Percentiles rank a stretch among this genome's conserved stretches.
These are phyloP conservation scores for Cryptosporidium baileyi DNA, from an alignment of 169 alveolate genomes.

Conservation along the genomic window DNA sequence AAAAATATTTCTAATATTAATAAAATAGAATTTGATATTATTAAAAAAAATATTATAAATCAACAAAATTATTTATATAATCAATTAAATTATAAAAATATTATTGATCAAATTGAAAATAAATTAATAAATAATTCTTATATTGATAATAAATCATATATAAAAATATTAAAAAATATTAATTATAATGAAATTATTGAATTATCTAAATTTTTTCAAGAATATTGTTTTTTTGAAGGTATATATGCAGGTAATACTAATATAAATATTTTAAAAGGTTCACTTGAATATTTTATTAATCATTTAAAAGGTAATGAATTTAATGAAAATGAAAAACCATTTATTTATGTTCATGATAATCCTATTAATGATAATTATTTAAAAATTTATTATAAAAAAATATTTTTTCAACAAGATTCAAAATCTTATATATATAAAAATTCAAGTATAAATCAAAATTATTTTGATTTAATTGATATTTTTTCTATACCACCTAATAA, in stretches of 20 bases:
- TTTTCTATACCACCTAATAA: constrained; percentile 50
- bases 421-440: neutral
- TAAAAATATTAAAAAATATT: neutral
- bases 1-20: neutral
- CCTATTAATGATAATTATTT: constrained; percentile 9
- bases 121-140: neutral
- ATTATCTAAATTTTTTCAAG: neutral
- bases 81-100: neutral
- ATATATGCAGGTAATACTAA: neutral
- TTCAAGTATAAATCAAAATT: neutral
- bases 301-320: neutral
- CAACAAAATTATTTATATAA: neutral
- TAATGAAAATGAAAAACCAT: neutral
- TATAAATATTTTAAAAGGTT: neutral
- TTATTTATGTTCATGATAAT: constrained; percentile 5
- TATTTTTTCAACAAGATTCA: constrained; percentile 1
- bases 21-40: neutral
- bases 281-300: neutral
- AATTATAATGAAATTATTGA: neutral
- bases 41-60: neutral
- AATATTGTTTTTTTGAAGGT: constrained; percentile 40
- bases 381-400: constrained; percentile 3
- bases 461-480: constrained; percentile 32
- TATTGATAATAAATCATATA: neutral
- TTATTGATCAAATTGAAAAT: neutral